Base-by-base conservation (phyloP, 208 protist genomes). In the Crithidia mellificae region DNA sequence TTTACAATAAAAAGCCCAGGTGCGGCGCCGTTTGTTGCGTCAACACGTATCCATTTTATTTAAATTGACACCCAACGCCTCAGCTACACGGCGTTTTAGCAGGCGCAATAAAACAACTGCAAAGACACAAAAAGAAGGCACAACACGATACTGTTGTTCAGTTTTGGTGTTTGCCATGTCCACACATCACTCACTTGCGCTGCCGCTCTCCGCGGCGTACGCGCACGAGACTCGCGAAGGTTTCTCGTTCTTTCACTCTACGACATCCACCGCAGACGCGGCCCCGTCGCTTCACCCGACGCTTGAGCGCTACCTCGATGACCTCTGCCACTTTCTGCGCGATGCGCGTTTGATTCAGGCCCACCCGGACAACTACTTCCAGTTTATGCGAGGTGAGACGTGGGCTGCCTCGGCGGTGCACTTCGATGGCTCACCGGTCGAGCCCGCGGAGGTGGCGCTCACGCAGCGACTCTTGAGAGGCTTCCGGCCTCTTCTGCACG, bases 351-450 rank as follows among this genome's bases (percentile, higher is more conserved):
- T 94, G 4, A 83, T 96, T 51, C 88, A 94, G 51, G 63, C 78
- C 14, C 86, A 94, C 73, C 88, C 91, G 3, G 84, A 93, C 14
- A 77, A 90, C 50, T 96, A 84, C 63, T 94, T 96, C 38, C 55
- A 81, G 38, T 81, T 85, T 50, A 59, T 88, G 32, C 68, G 53
- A 71, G 50, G 77, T 52, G 56, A 63, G 51, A 36, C 68, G 74
- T 76, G 59, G 67, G 44, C 53, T 15, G 53, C 8, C 24, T 70
- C 64, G 4, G 27, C 44, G 1, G 22, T 27, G 36, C 85, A 88
- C 53, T 56, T 88, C 8, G 87, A 88, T 65, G 68, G 76, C 22
- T 78, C 58, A 6, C 30, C 64, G 9, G 81, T 92, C 2, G 65
- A 74, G 4, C 8, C 67, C 19, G 75, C 70, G 39, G 91, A 96